Conservation (phyloP, 352 stramenopile species). For the Globisporangium splendens region DNA sequence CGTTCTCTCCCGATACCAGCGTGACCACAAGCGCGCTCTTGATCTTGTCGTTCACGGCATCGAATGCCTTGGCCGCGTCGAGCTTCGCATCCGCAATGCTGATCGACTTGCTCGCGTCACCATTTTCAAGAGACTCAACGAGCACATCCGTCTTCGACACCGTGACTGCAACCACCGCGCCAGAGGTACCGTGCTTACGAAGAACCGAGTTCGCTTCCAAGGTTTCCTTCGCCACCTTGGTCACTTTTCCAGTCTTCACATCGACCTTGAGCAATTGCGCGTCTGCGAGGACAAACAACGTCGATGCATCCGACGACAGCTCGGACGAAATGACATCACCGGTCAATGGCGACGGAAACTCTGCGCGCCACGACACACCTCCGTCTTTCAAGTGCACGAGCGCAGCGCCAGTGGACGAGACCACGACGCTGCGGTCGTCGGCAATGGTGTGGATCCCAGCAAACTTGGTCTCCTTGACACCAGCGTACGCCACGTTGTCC, state of each 20-base stretch:
- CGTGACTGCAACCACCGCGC: constrained; percentile 16
- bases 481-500: constrained; percentile 44
- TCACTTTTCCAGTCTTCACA: constrained; percentile 23
- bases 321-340: constrained; percentile 31
- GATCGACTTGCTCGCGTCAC: constrained; percentile 6
- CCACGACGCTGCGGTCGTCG: constrained; percentile 44
- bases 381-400: constrained; percentile 63
- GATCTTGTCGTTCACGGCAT: constrained; percentile 34
- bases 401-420: constrained; percentile 39
- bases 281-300: constrained; percentile 46
- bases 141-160: constrained; percentile 8
- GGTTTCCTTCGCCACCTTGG: constrained; percentile 11
- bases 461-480: constrained; percentile 26
- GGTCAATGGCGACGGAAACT: constrained; percentile 28
- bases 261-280: constrained; percentile 40
- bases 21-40: constrained; percentile 43
- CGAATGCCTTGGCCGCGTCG: constrained; percentile 25
- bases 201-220: constrained; percentile 9
- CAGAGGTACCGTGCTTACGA: constrained; percentile 13
- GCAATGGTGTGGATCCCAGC: constrained; percentile 37
- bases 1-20: constrained; percentile 55
- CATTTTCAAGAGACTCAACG: constrained; percentile 16
- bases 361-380: constrained; percentile 32
- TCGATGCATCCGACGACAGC: constrained; percentile 41
- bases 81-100: constrained; percentile 10